Percentiles rank a stretch among this genome's conserved stretches.
phyloP scores from a whole-genome alignment of 75 land plant species.

The Picea sitchensis region DNA sequence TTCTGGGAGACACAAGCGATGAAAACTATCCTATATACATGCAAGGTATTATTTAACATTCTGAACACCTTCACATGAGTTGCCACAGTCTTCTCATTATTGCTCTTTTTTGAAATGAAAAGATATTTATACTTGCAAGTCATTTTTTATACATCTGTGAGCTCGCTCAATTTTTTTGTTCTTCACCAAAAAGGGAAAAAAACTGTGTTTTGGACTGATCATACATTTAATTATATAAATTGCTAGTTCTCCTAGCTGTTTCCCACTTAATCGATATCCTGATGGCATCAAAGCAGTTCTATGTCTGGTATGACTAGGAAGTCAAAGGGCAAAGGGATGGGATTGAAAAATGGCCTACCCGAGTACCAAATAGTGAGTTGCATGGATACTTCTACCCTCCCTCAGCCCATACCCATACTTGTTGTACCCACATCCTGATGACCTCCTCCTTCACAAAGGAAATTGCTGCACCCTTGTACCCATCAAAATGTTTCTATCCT shows the following conservation, averaged over 20 bases:
- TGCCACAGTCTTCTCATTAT: background rate
- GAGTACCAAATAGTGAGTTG: background rate
- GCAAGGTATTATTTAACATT: slow-evolving; percentile 52
- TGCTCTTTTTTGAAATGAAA: background rate
- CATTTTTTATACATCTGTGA: background rate
- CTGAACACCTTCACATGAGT: background rate
- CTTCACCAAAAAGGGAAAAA: background rate
- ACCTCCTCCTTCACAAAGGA: too few relatives aligned
- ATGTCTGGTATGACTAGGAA: too few relatives aligned
- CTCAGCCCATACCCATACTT: background rate
- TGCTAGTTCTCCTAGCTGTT: background rate
- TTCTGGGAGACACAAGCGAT: slow-evolving; percentile 63
- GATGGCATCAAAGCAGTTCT: background rate
- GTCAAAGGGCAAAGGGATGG: background rate
- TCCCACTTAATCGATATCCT: background rate
- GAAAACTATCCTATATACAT: slow-evolving; percentile 77
- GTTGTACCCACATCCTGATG: background rate
- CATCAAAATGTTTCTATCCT: too few relatives aligned
- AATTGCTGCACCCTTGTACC: too few relatives aligned
- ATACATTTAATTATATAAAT: background rate
- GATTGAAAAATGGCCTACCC: background rate
- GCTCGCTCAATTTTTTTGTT: background rate
- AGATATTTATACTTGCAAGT: background rate
- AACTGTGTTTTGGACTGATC: background rate
- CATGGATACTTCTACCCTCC: background rate